Percentiles rank a stretch among this genome's conserved stretches.
Evolutionary conservation across 441 rosid genomes (phyloP).

Genomic region (Populus trichocarpa): DNA sequence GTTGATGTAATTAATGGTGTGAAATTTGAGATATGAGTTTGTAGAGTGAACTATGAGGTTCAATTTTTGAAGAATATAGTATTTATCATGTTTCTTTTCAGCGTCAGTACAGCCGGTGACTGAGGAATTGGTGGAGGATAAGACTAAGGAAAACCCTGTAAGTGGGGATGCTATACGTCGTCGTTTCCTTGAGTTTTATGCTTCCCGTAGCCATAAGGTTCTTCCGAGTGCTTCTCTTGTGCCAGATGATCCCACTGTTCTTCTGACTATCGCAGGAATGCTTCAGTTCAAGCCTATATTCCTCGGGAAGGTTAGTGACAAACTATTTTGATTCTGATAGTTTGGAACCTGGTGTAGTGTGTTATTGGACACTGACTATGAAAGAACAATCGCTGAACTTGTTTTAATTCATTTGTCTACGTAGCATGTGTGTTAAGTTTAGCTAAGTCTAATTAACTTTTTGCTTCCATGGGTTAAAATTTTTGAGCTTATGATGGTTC

Average conservation of each 20-base stretch:
- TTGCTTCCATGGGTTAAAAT: not conserved
- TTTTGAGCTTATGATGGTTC: conserved; percentile 3
- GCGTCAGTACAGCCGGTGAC: conserved; percentile 64
- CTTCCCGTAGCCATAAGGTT: conserved; percentile 83
- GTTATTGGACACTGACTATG: not conserved
- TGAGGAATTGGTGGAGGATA: conserved; percentile 45
- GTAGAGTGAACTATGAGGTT: conserved; percentile 16
- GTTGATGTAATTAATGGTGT: conserved; percentile 33
- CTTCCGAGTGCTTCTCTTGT: conserved; percentile 93
- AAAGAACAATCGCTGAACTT: not conserved
- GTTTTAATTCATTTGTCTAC: not conserved
- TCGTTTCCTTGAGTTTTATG: conserved; percentile 78
- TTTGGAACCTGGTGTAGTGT: not conserved
- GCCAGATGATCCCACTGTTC: conserved; percentile 93
- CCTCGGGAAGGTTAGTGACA: conserved; percentile 64
- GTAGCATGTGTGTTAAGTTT: not conserved
- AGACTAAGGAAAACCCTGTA: conserved; percentile 34
- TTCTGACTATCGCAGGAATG: conserved; percentile 96
- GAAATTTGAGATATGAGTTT: conserved; percentile 9
- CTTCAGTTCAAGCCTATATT: conserved; percentile 94
- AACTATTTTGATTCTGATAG: not conserved
- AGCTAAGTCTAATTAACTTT: not conserved
- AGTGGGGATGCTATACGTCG: conserved; percentile 83
- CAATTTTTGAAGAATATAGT: conserved; percentile 14
- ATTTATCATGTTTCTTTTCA: conserved; percentile 43